Conservation (phyloP, 345 rosid species). For the Erucastrum elatum region DNA sequence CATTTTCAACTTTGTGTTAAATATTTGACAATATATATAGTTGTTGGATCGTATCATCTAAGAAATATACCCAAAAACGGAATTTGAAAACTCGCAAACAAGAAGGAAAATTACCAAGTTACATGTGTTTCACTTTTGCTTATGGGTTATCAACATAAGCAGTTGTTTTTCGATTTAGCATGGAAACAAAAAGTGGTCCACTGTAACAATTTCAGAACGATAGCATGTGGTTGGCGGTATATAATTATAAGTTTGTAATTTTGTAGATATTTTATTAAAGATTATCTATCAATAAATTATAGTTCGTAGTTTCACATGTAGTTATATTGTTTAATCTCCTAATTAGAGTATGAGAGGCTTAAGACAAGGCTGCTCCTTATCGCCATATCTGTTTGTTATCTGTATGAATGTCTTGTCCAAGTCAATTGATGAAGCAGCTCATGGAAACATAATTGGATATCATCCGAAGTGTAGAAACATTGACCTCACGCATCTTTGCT, state of each 20-base stretch:
- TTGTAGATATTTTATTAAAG: neutral
- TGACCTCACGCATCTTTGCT: too few relatives aligned
- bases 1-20: neutral
- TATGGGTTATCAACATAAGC: neutral
- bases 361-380: too few relatives aligned
- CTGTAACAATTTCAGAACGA: neutral
- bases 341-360: too few relatives aligned
- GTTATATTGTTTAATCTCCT: neutral
- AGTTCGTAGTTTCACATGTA: neutral
- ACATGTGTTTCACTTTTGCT: neutral
- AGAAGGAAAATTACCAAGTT: conserved; percentile 15
- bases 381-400: too few relatives aligned
- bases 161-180: neutral
- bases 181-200: conserved; percentile 26
- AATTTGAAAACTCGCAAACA: neutral
- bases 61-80: conserved; percentile 2
- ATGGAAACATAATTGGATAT: too few relatives aligned
- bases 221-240: conserved; percentile 15
- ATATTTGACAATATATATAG: neutral
- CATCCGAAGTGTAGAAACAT: too few relatives aligned
- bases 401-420: too few relatives aligned
- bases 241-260: neutral
- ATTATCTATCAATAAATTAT: neutral
- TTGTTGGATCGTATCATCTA: conserved; percentile 7
- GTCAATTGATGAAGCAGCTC: too few relatives aligned